phyloP scores from a whole-genome alignment of 495 filamentous ascomycete genomes.

The Gamarada debralockiae region DNA sequence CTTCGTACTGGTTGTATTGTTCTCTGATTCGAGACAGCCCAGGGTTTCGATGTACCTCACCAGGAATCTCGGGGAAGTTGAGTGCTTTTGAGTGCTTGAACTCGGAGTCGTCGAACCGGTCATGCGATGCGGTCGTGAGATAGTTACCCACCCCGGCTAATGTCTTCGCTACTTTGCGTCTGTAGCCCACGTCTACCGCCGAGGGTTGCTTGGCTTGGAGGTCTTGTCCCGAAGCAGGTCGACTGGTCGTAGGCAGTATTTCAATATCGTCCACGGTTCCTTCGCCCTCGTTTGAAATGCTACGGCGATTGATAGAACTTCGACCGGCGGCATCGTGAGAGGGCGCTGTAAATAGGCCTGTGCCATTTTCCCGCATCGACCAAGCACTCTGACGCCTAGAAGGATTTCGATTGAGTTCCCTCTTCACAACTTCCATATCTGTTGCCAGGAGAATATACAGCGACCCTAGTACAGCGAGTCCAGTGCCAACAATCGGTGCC shows the following conservation, averaged over 20 bases:
- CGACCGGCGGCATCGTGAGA: not conserved
- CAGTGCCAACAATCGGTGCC: conserved; percentile 51
- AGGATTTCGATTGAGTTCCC: conserved; percentile 10
- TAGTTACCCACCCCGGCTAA: conserved; percentile 32
- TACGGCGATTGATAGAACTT: not conserved
- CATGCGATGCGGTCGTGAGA: conserved; percentile 36
- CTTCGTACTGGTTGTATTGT: conserved; percentile 32
- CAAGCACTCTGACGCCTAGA: conserved; percentile 19
- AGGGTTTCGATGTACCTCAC: conserved; percentile 40
- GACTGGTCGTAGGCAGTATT: not conserved
- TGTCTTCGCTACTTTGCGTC: conserved; percentile 36
- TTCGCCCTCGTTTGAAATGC: conserved; percentile 1
- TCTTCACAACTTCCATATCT: conserved; percentile 26
- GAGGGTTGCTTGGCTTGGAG: conserved; percentile 12
- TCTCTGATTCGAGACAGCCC: conserved; percentile 32
- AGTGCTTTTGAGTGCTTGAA: conserved; percentile 39
- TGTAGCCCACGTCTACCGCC: conserved; percentile 31
- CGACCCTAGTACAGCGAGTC: conserved; percentile 49
- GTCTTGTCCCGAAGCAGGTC: not conserved
- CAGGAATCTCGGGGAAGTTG: conserved; percentile 47
- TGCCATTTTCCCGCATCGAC: too few species aligned
- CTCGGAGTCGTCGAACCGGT: conserved; percentile 40
- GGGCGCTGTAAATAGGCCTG: conserved; percentile 1
- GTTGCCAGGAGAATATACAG: conserved; percentile 44
- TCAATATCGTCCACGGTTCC: not conserved